Base-by-base conservation (phyloP, 805 yeast genomes). In the Jamesozyma piceae region DNA sequence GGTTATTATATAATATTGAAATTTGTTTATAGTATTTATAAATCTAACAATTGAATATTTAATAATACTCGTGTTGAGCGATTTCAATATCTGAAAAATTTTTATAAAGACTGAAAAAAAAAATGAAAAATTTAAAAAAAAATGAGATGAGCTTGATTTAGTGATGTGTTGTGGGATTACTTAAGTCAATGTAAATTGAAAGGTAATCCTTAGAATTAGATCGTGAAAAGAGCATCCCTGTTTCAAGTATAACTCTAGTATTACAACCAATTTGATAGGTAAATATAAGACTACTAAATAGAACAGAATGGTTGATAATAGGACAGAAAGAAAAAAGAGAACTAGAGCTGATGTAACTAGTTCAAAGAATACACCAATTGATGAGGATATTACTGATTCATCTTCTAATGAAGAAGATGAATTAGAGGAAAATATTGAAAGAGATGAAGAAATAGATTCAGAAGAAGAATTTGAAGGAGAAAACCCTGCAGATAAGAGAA, bases 401-500 rank as follows among this genome's bases (percentile, higher is more conserved):
- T 68, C 74, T 43, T 77, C 72, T 14, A 64, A 71, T 22, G 82
- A 72, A 28, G 74, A 67, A 20, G 74, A 67, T 32, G 70, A 67
- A 31, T 71, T 61, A 1, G 62, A 49, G 2, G 67, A 57, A 10
- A 67, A 51, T 3, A 59, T 53, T 10, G 65, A 60, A 9, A 69
- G 63, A 19, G 73, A 68, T 32, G 72, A 67, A 20, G 69, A 66
- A n/a, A 48, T 74, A 19, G 76, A 74, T 14, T 78, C 82, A 13
- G 90, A 82, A 27, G 92, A 80, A 50, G 94, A 82, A 51, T 77
- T 78, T 49, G 77, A 68, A 14, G 72, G 71, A 15, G 97, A 90
- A 63, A 76, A 77, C 38, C 94, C 89, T 8, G 94, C 95, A 0
- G 98, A 92, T 57, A 88, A 86, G 64, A 77, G 98, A 64, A 77